A percentile compares a stretch with the other conserved stretches of the same genome.
phyloP scores from a whole-genome alignment of 305 asterid species.

The Fraxinus platypoda region DNA sequence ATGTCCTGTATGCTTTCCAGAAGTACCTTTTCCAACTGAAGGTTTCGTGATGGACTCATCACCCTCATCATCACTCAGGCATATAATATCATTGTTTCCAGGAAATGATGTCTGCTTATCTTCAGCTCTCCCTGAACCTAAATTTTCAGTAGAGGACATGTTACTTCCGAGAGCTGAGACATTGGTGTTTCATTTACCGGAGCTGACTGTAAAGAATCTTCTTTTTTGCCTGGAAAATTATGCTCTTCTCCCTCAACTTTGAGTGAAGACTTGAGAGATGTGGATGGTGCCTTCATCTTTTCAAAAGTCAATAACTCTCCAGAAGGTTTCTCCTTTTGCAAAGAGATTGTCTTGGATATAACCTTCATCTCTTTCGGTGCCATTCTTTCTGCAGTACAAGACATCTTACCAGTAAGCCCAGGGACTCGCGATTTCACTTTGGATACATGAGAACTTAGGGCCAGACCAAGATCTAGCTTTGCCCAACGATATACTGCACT shows the following conservation, averaged over 20 bases:
- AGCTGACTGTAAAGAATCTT: constrained; percentile 22
- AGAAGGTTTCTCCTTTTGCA: constrained; percentile 33
- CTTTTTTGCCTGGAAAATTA: constrained; percentile 34
- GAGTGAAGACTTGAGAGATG: constrained; percentile 23
- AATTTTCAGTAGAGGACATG: constrained; percentile 21
- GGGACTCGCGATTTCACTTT: constrained; percentile 49
- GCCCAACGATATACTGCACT: constrained; percentile 92
- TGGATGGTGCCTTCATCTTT: constrained; percentile 33
- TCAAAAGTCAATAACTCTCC: constrained; percentile 48
- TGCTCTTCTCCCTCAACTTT: constrained; percentile 34
- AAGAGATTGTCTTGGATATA: constrained; percentile 22
- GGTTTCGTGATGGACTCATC: constrained; percentile 33
- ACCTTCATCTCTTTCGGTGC: constrained; percentile 34
- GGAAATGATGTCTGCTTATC: constrained; percentile 21
- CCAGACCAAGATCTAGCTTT: constrained; percentile 76
- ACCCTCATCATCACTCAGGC: constrained; percentile 65
- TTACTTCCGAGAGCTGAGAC: constrained; percentile 29
- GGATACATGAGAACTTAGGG: constrained; percentile 64
- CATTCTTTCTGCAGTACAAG: constrained; percentile 35
- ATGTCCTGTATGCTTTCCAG: constrained; percentile 28
- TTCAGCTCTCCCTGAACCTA: constrained; percentile 34
- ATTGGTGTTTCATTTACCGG: constrained; percentile 25
- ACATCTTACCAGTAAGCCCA: constrained; percentile 34
- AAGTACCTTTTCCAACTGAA: constrained; percentile 28
- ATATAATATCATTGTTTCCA: constrained; percentile 42